These are phyloP conservation scores for Fusarium sp. DNA, from an alignment of 2,329 filamentous ascomycete species.

Conservation along the genomic window DNA sequence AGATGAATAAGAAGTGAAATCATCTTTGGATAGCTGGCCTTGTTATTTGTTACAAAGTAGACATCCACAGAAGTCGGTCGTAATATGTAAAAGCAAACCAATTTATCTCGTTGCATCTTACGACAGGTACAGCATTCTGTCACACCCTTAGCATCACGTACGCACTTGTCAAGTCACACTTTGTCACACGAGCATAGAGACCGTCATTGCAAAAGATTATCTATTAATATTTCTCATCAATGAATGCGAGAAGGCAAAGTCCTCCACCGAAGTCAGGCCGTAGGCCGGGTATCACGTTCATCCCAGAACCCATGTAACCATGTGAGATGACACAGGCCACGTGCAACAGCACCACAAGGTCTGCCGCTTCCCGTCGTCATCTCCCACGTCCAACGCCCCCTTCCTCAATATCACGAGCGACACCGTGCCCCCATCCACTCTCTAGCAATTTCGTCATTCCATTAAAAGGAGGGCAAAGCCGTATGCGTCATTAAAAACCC, in stretches of 20 bases:
- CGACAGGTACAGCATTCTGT: no score
- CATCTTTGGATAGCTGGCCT: neutral
- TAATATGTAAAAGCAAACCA: no score
- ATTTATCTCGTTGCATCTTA: no score
- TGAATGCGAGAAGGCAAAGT: constrained; percentile 52
- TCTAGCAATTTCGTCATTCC: constrained; percentile 51
- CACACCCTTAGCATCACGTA: no score
- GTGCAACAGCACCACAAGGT: constrained; percentile 25
- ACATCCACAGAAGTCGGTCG: no score
- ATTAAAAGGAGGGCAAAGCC: constrained; percentile 55
- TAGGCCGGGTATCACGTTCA: constrained; percentile 47
- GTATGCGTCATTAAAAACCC: constrained; percentile 54
- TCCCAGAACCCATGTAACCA: constrained; percentile 39
- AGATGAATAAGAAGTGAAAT: constrained; percentile 2
- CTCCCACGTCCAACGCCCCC: constrained; percentile 27
- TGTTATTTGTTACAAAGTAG: neutral
- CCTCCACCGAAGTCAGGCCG: constrained; percentile 42
- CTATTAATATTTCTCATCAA: constrained; percentile 51
- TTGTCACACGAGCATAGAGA: neutral
- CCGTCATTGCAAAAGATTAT: constrained; percentile 45
- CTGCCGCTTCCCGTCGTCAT: constrained; percentile 27
- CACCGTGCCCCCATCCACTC: constrained; percentile 42
- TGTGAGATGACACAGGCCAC: constrained; percentile 16
- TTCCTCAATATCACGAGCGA: constrained; percentile 30
- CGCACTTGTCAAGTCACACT: neutral